Percentiles rank a stretch among this genome's conserved stretches.
phyloP scores from a whole-genome alignment of 805 yeast genomes.

The Helenozyma baotianmanensis region DNA sequence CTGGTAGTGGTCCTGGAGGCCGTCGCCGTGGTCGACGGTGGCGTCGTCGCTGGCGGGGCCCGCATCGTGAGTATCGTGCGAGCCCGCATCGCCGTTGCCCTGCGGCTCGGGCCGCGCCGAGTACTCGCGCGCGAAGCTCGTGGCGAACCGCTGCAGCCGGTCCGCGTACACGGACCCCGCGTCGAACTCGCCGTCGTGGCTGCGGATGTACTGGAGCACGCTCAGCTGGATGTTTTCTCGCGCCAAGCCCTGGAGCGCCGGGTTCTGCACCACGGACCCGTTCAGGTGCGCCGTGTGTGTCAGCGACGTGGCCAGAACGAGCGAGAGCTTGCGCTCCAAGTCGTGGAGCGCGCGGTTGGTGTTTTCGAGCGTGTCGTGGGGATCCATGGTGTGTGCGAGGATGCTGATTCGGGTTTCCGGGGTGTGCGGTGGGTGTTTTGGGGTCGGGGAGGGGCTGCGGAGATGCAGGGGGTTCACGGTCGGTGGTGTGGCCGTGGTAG shows the following conservation, averaged over 20 bases:
- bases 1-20: constrained; percentile 6
- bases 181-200: constrained; percentile 21
- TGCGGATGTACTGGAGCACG: constrained; percentile 33
- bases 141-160: constrained; percentile 28
- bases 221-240: constrained; percentile 26
- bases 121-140: constrained; percentile 26
- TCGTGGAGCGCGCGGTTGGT: constrained; percentile 27
- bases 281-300: constrained; percentile 20
- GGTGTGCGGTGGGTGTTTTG: not conserved
- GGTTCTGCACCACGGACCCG: constrained; percentile 18
- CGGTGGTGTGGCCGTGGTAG: no score
- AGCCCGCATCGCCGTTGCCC: not conserved
- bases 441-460: no score
- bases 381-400: no score
- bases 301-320: constrained; percentile 26
- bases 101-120: constrained; percentile 5
- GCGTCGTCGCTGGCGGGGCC: constrained; percentile 3
- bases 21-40: constrained; percentile 3
- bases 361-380: constrained; percentile 18
- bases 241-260: constrained; percentile 19
- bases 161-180: constrained; percentile 36
- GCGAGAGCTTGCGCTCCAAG: constrained; percentile 32
- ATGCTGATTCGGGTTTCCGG: not conserved
- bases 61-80: constrained; percentile 1
- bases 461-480: no score